A percentile compares a stretch with the other conserved stretches of the same genome.
Conservation (phyloP, 2,329 filamentous ascomycete genomes). For the Diplocarpon rosae region DNA sequence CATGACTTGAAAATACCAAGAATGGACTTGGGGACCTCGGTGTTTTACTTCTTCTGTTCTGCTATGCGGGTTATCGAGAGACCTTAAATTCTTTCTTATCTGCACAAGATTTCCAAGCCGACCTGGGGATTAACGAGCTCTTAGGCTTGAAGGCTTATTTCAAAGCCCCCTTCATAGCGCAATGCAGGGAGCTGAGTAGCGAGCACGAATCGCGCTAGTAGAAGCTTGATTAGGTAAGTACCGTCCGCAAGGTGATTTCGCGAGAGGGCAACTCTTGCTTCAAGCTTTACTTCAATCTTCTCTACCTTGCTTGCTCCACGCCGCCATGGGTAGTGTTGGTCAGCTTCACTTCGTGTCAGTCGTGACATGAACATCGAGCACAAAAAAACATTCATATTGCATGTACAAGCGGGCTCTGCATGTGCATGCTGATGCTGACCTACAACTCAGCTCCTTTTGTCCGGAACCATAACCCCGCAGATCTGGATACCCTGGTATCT, state of each 20-base stretch:
- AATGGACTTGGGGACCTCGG: no score
- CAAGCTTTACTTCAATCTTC: no score
- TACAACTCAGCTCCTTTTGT: background rate
- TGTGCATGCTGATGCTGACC: background rate
- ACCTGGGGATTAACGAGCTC: background rate
- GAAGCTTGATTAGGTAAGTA: background rate
- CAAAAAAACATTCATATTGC: background rate
- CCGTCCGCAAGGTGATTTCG: no score
- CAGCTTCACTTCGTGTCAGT: no score
- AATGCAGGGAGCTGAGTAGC: no score
- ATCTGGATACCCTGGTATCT: background rate
- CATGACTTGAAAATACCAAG: no score
- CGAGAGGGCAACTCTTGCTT: no score
- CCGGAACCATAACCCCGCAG: background rate
- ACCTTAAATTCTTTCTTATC: background rate
- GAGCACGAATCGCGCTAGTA: background rate
- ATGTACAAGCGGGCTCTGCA: slow-evolving; percentile 19
- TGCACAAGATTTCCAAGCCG: no score
- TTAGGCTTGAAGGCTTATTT: background rate
- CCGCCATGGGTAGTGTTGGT: no score
- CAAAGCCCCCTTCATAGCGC: background rate
- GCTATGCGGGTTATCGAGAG: no score
- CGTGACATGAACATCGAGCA: background rate
- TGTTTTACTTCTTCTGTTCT: no score
- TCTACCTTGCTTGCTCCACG: no score